Base-by-base conservation (phyloP, 352 stramenopile species). In the Globisporangium polare region DNA sequence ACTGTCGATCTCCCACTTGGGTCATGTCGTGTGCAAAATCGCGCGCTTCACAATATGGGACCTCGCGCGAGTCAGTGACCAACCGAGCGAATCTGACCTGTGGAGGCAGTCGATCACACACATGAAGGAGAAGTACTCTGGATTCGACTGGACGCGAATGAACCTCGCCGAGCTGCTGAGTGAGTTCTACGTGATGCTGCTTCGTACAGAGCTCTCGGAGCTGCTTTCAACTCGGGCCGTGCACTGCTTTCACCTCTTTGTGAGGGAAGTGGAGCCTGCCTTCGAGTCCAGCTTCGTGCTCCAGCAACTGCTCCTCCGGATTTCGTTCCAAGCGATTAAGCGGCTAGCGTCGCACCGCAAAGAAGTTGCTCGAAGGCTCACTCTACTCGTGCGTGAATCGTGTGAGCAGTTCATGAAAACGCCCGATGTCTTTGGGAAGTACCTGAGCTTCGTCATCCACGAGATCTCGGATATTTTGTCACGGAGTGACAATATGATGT, bases 391-490 rank as follows among this genome's bases (percentile, higher is more conserved):
- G 39, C 80, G 81, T 17, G 71, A 86, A 24, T 60, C 68, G 13
- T 92, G 84, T 57, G 81, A 92, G 12, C 62, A 71, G 31, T 92
- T 87, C 35, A 81, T 92, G 67, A 77, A 77, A 33, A 78, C 57
- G 0, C 62, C 78, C 0, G 82, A 93, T 12, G 64, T 71, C 27
- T 94, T 94, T 68, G 87, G 87, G n/a, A 88, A 80, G 53, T 92
- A 93, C 52, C 65, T 95, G 20, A 79, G 78, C 20, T 83, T 87
- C 55, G 78, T 94, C 5, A 73, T 95, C 18, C 72, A 88, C 65
- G 77, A 90, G 53, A 86, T 94, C n/a, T 74, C 78, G n/a, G 68
- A 77, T 49, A 81, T 92, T 24, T 64, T 90, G 13, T 73, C 70
- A 20, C 46, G 46, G 7, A 53, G 37, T 17, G 33, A 35, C 17